Base-by-base conservation (phyloP, 352 stramenopile genomes). In the Bremia lactucae region DNA sequence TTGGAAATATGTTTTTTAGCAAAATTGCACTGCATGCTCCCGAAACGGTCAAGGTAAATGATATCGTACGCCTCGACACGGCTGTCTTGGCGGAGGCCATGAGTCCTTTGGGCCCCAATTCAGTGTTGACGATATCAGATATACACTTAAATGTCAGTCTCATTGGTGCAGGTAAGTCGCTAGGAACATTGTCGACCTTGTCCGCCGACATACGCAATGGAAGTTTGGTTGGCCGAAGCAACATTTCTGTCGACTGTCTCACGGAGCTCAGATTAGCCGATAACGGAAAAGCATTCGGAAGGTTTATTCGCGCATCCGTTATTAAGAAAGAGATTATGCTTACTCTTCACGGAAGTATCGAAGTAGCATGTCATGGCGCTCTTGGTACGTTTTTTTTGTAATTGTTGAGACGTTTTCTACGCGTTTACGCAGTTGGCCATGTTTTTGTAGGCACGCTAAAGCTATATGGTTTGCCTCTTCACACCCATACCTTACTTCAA, bases 251-350 rank as follows among this genome's bases (percentile, higher is more conserved):
- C 13, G 53, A 83, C 4, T 84, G 67, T 36, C 47, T 60, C 28
- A 79, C 76, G 1, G 34, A 69, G 16, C 46, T 86, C 20, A 34
- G 52, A 0, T 66, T 89, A 20, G 52, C 36, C 14, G 57, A 64
- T 21, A 38, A 57, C 7, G 76, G 76, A 7, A 50, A 50, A 21
- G 36, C 64, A 8, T 89, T 89, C 42, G 76, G 76, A 11, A 47
- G 49, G 19, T 87, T 89, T 31, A 73, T 89, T 42, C 73, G 68
- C n/a, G 39, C 73, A 31, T 83, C 73, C 6, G 64, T 86, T 7
- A 48, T 70, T 20, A 59, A 75, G 26, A 46, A 69, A 10, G 43
- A 63, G n/a, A 49, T 87, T 26, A 31, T 59, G 13, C 25, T 89
- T 33, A 52, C 46, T 4, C 60, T 89, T 9, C 41, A 53, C 41